Conservation (phyloP, 2,329 filamentous ascomycete species). For the Calonectria pseudoreteaudii region DNA sequence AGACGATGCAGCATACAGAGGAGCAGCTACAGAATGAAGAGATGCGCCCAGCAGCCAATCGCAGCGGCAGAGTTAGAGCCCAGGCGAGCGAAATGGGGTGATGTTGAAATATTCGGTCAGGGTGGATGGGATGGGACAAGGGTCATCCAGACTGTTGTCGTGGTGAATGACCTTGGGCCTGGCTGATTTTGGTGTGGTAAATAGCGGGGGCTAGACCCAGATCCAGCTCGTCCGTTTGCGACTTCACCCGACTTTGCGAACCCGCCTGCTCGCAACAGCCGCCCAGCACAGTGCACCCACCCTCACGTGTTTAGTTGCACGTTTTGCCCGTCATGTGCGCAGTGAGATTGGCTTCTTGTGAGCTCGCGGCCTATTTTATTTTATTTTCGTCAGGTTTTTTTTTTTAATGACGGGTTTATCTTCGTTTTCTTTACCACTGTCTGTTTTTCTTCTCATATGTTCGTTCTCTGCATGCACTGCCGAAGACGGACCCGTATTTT, state of each 20-base stretch:
- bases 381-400: neutral
- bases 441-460: neutral
- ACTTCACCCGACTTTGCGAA: slow-evolving; percentile 11
- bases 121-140: slow-evolving; percentile 27
- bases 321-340: neutral
- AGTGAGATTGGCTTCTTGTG: neutral
- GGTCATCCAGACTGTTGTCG: slow-evolving; percentile 32
- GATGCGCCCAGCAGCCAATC: slow-evolving; percentile 38
- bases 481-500: neutral
- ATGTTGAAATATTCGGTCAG: slow-evolving; percentile 29
- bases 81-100: slow-evolving; percentile 42
- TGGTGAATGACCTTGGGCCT: slow-evolving; percentile 29
- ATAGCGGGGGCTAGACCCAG: slow-evolving; percentile 8
- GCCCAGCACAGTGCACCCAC: neutral
- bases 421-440: neutral
- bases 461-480: neutral
- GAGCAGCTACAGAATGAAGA: slow-evolving; percentile 30
- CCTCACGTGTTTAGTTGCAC: neutral
- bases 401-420: neutral
- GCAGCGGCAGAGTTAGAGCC: slow-evolving; percentile 41
- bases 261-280: neutral
- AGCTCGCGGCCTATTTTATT: neutral
- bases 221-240: neutral
- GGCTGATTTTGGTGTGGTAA: slow-evolving; percentile 5
- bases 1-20: slow-evolving; percentile 23